Evolutionary conservation across 2,329 filamentous ascomycete species (phyloP), one percentile per base, ranked within the genome.

Genomic region (Botrytis galanthina): DNA sequence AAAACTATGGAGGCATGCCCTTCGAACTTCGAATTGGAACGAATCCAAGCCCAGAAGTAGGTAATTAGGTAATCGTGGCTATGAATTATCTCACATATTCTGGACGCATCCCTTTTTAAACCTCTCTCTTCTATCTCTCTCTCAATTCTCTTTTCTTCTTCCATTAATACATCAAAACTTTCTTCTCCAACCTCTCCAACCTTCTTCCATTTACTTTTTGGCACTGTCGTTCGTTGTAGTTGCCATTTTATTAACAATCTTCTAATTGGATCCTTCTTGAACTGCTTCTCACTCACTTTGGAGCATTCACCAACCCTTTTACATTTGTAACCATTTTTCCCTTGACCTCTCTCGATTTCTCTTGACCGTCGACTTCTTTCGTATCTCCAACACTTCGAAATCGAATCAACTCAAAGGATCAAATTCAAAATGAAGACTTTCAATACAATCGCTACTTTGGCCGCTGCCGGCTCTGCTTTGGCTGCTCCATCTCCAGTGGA

Each of bases 371-470:
- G 44, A 51, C 62, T 39, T 64, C 42, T 54, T 70, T 60, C 44
- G 18, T 66, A 37, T 35, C 29, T 51, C 48, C 29, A 20, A n/a
- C 37, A 70, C 48, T 10, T 39, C 37, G 12, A 44, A 42, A 32
- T 26, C 51, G 20, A 48, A 18, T 29, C 39, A 29, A 37, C 4
- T 32, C 22, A 29, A 37, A 18, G 8, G 26, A 60, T 29, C 3
- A n/a, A 72, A 39, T 37, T 66, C 71, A 80, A 73, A 35, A 80
- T 80, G 79, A 80, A 80, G 77, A 77, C 76, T 32, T 76, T 77
- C 73, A 74, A 74, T n/a, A 72, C 76, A n/a, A 73, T 79, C 70
- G 78, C 77, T 61, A 79, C 77, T 57, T 76, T 81, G 71, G 78
- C 79, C 73, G 79, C 74, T 51, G 77, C 74, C 32, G 71, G 75